A percentile compares a stretch with the other conserved stretches of the same genome.
Conservation (phyloP, 2,329 filamentous ascomycete species). For the Cercospora berteroae region DNA sequence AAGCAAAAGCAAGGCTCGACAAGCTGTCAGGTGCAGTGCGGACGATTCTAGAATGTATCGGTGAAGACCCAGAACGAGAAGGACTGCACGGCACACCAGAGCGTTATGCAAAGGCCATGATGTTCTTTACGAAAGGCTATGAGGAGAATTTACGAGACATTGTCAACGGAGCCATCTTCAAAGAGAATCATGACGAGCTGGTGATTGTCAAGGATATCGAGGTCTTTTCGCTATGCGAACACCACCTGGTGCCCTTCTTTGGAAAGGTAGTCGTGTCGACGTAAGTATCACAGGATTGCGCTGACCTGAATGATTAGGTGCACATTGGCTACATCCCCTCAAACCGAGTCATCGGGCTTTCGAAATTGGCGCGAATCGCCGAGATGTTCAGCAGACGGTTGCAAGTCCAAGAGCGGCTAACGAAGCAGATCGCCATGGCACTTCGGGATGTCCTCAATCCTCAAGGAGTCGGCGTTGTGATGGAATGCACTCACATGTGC, state of each 20-base stretch:
- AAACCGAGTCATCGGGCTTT: conserved; percentile 87
- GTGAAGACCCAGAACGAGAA: conserved; percentile 64
- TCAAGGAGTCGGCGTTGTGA: conserved; percentile 92
- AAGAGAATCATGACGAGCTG: conserved; percentile 94
- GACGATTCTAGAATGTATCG: conserved; percentile 65
- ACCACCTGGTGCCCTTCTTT: conserved; percentile 93
- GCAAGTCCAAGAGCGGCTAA: conserved; percentile 94
- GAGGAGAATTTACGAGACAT: conserved; percentile 90
- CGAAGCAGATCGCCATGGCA: conserved; percentile 91
- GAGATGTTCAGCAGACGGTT: conserved; percentile 94
- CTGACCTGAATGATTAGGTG: conserved; percentile 62
- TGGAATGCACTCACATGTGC: conserved; percentile 94
- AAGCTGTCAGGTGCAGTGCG: conserved; percentile 63
- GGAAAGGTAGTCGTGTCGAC: conserved; percentile 66
- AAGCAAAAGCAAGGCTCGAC: conserved; percentile 56
- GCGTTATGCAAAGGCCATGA: conserved; percentile 90
- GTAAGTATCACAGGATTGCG: background rate
- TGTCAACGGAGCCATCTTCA: conserved; percentile 90
- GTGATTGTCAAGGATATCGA: conserved; percentile 98
- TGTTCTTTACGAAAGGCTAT: conserved; percentile 95
- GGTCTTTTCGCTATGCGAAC: conserved; percentile 90
- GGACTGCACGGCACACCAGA: conserved; percentile 68
- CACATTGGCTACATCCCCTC: conserved; percentile 97
- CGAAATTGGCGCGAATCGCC: conserved; percentile 90
- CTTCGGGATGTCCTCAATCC: conserved; percentile 91